phyloP scores from a whole-genome alignment of 768 basidiomycete species.

The Panellus pusillus region DNA sequence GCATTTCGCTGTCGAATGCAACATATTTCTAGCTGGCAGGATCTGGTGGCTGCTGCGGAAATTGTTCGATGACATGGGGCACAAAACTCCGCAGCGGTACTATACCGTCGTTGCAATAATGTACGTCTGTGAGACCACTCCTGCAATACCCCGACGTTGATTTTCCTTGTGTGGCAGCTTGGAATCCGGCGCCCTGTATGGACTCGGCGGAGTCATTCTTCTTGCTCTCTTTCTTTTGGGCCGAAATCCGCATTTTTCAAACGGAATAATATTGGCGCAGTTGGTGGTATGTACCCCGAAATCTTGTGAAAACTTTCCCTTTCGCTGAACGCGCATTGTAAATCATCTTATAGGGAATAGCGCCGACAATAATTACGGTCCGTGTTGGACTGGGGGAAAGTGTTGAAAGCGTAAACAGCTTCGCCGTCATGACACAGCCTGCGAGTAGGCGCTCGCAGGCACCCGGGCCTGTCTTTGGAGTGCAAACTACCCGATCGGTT shows the following conservation, averaged over 20 bases:
- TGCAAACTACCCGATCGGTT: too few species aligned
- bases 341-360: constrained; percentile 1
- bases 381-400: constrained; percentile 7
- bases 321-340: not conserved
- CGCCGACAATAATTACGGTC: constrained; percentile 4
- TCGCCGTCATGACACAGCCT: not conserved
- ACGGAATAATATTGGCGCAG: constrained; percentile 6
- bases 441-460: too few species aligned
- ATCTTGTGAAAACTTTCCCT: not conserved
- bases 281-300: constrained; percentile 1
- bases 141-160: not conserved
- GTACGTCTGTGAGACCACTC: not conserved
- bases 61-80: not conserved
- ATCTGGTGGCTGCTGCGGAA: constrained; percentile 9
- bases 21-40: not conserved
- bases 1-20: not conserved
- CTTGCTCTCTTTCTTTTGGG: not conserved
- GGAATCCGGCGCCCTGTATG: constrained; percentile 5
- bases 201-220: not conserved
- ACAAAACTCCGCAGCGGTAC: not conserved
- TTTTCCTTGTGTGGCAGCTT: constrained; percentile 1
- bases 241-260: not conserved
- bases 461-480: too few species aligned
- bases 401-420: constrained; percentile 5
- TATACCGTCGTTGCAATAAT: constrained; percentile 5